phyloP scores from a whole-genome alignment of 2,329 filamentous ascomycete genomes.

The Waltergamsia citrina region DNA sequence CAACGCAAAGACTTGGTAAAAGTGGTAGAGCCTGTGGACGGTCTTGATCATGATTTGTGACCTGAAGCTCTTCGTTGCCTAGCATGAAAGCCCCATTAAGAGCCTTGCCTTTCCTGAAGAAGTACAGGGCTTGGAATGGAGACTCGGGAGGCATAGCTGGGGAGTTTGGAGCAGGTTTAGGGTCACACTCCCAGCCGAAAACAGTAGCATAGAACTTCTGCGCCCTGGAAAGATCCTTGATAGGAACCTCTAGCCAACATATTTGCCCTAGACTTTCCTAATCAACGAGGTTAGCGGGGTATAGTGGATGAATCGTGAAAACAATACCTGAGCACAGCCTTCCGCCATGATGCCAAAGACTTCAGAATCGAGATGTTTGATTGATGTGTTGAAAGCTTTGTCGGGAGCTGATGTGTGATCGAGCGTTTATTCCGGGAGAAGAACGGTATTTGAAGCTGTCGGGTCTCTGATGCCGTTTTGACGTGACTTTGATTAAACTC shows the following conservation, averaged over 20 bases:
- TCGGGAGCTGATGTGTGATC: too few relatives aligned
- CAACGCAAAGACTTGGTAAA: slow-evolving; percentile 22
- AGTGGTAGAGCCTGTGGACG: slow-evolving; percentile 15
- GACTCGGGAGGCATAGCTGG: slow-evolving; percentile 1
- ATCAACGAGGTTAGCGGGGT: too few relatives aligned
- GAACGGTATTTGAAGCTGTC: too few relatives aligned
- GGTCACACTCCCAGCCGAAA: slow-evolving; percentile 20
- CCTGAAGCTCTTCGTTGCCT: slow-evolving; percentile 17
- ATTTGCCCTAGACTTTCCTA: slow-evolving; percentile 17
- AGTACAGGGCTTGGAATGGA: slow-evolving; percentile 18
- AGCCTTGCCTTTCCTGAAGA: slow-evolving; percentile 20
- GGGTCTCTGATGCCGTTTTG: too few relatives aligned
- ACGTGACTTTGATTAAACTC: too few relatives aligned
- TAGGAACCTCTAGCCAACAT: slow-evolving; percentile 29
- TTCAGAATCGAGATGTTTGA: too few relatives aligned
- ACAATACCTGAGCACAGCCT: too few relatives aligned
- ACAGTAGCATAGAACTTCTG: slow-evolving; percentile 25
- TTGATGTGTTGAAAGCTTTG: too few relatives aligned
- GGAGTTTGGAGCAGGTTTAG: slow-evolving; percentile 6
- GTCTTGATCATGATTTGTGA: slow-evolving; percentile 14
- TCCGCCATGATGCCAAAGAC: too few relatives aligned
- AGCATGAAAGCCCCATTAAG: slow-evolving; percentile 24
- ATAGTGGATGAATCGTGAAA: too few relatives aligned
- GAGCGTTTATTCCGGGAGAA: too few relatives aligned
- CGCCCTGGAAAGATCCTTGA: slow-evolving; percentile 20